Percentiles rank a stretch among this genome's conserved stretches.
Conservation (phyloP, 2,329 filamentous ascomycete species). For the Pseudogymnoascus sp. region DNA sequence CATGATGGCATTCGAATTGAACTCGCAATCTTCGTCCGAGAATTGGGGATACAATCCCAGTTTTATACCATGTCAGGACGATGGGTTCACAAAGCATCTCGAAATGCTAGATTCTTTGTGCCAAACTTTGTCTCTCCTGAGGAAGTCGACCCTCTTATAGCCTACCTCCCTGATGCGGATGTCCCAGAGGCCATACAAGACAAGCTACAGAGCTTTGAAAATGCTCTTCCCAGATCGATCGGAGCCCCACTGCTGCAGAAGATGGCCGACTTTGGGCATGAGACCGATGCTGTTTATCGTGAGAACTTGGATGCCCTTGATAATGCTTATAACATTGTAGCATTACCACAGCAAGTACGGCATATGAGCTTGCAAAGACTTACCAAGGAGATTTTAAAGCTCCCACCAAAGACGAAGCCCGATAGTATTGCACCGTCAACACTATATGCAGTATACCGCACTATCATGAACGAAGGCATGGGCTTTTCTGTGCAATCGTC, state of each 20-base stretch:
- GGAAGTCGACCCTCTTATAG: slow-evolving; percentile 36
- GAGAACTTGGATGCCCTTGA: slow-evolving; percentile 39
- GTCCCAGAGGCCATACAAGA: slow-evolving; percentile 29
- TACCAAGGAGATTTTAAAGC: neutral
- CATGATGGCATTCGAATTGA: slow-evolving; percentile 21
- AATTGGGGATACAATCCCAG: slow-evolving; percentile 34
- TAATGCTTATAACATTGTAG: slow-evolving; percentile 40
- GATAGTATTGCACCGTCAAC: neutral
- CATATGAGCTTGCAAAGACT: neutral
- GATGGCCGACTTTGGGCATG: slow-evolving; percentile 36
- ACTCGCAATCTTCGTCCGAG: slow-evolving; percentile 42
- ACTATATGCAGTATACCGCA: slow-evolving; percentile 3
- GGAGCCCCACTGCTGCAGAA: slow-evolving; percentile 36
- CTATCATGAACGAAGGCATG: slow-evolving; percentile 3
- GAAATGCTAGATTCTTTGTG: slow-evolving; percentile 36
- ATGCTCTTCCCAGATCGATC: slow-evolving; percentile 38
- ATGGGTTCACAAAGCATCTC: slow-evolving; percentile 35
- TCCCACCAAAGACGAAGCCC: neutral
- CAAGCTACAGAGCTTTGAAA: slow-evolving; percentile 30
- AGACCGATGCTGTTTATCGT: slow-evolving; percentile 42
- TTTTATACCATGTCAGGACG: slow-evolving; percentile 44
- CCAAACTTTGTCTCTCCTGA: slow-evolving; percentile 37
- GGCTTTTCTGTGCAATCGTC: neutral
- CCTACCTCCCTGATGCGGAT: slow-evolving; percentile 37
- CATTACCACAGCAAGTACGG: slow-evolving; percentile 35